Conservation (phyloP, 2,329 filamentous ascomycete genomes). For the Gnomoniopsis smithogilvyi region DNA sequence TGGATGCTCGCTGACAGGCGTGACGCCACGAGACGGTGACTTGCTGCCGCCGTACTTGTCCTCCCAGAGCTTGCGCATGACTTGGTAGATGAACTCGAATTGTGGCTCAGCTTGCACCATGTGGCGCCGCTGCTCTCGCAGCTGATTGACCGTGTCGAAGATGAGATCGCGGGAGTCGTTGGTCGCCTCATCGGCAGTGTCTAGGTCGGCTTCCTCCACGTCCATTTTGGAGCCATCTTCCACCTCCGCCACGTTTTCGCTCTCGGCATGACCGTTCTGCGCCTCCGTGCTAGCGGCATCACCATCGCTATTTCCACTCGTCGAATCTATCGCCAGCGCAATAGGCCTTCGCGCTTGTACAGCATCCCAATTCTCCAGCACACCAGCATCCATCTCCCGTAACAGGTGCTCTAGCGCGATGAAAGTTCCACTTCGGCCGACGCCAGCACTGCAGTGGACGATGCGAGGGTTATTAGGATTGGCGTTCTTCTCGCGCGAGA, state of each 20-base stretch:
- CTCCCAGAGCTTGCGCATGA: slow-evolving; percentile 71
- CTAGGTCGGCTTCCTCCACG: neutral
- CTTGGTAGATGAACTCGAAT: slow-evolving; percentile 84
- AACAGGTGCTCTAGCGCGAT: slow-evolving; percentile 93
- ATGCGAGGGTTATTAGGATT: slow-evolving; percentile 69
- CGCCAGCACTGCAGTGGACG: slow-evolving; percentile 85
- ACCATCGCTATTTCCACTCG: slow-evolving; percentile 1
- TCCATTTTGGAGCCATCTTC: slow-evolving; percentile 16
- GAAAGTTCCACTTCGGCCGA: slow-evolving; percentile 92
- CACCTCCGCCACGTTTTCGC: slow-evolving; percentile 27
- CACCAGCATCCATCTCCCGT: slow-evolving; percentile 73
- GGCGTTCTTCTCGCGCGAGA: slow-evolving; percentile 59
- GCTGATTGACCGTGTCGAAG: slow-evolving; percentile 71
- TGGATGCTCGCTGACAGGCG: neutral
- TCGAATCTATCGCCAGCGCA: neutral
- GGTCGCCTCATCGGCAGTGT: neutral
- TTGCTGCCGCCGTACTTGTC: slow-evolving; percentile 51
- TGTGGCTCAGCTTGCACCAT: slow-evolving; percentile 94
- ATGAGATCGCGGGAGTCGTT: slow-evolving; percentile 57
- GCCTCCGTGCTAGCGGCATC: slow-evolving; percentile 21
- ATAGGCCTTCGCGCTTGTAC: slow-evolving; percentile 1
- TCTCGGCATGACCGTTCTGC: slow-evolving; percentile 6
- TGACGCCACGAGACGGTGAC: neutral
- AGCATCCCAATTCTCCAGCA: slow-evolving; percentile 50
- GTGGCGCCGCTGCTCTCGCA: slow-evolving; percentile 84